These are phyloP conservation scores for Cladosporium austrohemisphaericum DNA, from an alignment of 2,329 filamentous ascomycete genomes.

Conservation along the genomic window DNA sequence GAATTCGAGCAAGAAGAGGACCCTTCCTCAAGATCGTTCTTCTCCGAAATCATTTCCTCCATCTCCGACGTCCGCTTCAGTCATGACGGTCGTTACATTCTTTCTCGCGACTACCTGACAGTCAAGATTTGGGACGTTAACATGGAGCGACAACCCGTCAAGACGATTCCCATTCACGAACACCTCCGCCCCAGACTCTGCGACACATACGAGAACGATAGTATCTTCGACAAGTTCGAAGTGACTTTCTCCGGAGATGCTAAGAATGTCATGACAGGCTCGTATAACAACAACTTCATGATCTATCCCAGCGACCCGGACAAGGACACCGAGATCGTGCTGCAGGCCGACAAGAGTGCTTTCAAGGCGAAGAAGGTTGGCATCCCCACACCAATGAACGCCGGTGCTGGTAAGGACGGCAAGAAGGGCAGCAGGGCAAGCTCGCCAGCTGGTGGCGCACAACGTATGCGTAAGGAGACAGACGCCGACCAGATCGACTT, in stretches of 20 bases:
- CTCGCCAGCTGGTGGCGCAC: slow-evolving; percentile 82
- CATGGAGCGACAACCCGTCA: slow-evolving; percentile 95
- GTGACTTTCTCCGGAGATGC: slow-evolving; percentile 97
- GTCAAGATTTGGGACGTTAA: slow-evolving; percentile 99
- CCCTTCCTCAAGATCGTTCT: slow-evolving; percentile 93
- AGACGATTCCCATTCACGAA: slow-evolving; percentile 98
- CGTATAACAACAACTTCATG: slow-evolving; percentile 99
- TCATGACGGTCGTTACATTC: slow-evolving; percentile 90
- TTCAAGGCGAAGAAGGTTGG: slow-evolving; percentile 99
- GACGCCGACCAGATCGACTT: slow-evolving; percentile 99
- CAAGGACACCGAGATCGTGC: slow-evolving; percentile 93
- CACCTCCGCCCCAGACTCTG: slow-evolving; percentile 90
- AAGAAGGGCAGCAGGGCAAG: slow-evolving; percentile 90
- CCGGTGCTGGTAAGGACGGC: slow-evolving; percentile 51
- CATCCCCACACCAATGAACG: slow-evolving; percentile 95
- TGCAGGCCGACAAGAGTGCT: slow-evolving; percentile 96
- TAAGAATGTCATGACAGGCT: slow-evolving; percentile 99
- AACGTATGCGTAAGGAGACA: slow-evolving; percentile 97
- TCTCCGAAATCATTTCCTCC: slow-evolving; percentile 98
- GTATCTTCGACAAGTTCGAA: slow-evolving; percentile 99
- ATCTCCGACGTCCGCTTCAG: slow-evolving; percentile 99
- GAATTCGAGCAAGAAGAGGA: slow-evolving; percentile 99
- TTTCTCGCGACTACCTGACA: slow-evolving; percentile 95
- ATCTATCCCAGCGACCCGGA: slow-evolving; percentile 96
- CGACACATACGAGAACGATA: slow-evolving; percentile 98